Conservation (phyloP, 257 asterid genomes). For the Penstemon davidsonii region DNA sequence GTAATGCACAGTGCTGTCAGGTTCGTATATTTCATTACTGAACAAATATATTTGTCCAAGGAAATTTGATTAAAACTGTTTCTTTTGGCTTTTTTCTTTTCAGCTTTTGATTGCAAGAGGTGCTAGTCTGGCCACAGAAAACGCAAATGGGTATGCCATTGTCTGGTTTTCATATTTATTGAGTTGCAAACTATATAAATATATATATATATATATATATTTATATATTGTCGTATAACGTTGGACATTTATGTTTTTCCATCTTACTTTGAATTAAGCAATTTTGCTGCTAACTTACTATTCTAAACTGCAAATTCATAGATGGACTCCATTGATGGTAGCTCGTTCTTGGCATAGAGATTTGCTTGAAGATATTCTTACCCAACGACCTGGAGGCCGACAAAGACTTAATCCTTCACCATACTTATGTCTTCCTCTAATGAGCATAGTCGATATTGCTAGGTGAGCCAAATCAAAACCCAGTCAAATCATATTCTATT, state of each 20-base stretch:
- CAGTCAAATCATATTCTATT: too few relatives aligned
- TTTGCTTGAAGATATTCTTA: constrained; percentile 67
- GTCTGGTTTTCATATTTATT: constrained; percentile 11
- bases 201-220: background rate
- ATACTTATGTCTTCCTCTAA: constrained; percentile 74
- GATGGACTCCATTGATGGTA: constrained; percentile 87
- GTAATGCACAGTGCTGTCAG: constrained; percentile 86
- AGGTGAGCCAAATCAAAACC: constrained; percentile 45
- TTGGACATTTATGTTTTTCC: constrained; percentile 11
- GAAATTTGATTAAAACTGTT: constrained; percentile 1
- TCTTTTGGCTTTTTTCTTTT: constrained; percentile 32
- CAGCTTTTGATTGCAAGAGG: constrained; percentile 82
- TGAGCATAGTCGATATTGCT: constrained; percentile 76
- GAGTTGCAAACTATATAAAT: background rate
- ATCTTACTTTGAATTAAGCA: background rate
- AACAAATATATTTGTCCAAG: constrained; percentile 1
- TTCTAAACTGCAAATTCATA: constrained; percentile 31
- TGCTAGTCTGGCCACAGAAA: constrained; percentile 63
- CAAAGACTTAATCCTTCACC: constrained; percentile 57
- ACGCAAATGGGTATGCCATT: constrained; percentile 64
- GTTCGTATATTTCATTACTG: constrained; percentile 38
- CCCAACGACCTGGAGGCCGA: constrained; percentile 45
- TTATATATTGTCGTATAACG: background rate
- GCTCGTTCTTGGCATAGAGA: constrained; percentile 90
- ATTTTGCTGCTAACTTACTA: constrained; percentile 8